Percentiles rank a stretch among this genome's conserved stretches.
Conservation (phyloP, 2,329 filamentous ascomycete species). For the Parasarocladium wereldwijsianum region DNA sequence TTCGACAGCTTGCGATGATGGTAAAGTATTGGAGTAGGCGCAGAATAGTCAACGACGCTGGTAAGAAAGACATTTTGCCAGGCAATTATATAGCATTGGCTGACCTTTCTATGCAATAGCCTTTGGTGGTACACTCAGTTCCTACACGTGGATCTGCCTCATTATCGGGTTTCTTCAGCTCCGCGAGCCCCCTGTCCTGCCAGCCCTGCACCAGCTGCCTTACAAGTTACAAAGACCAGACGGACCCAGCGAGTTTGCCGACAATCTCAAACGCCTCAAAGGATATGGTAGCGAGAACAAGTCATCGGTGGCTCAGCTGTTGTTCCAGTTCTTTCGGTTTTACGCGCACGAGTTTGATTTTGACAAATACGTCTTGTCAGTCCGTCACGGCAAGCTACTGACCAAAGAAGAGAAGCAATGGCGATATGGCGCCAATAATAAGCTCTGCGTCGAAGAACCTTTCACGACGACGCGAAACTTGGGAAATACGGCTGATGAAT, state of each 20-base stretch:
- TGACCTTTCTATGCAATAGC: conserved; percentile 33
- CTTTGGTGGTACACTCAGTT: conserved; percentile 86
- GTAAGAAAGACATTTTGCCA: conserved; percentile 37
- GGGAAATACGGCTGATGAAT: conserved; percentile 92
- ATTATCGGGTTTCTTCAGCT: conserved; percentile 94
- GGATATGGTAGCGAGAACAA: conserved; percentile 69
- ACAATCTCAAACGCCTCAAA: conserved; percentile 61
- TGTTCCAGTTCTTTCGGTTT: conserved; percentile 91
- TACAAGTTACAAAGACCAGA: conserved; percentile 37
- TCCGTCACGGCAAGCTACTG: conserved; percentile 65
- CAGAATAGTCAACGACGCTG: conserved; percentile 89
- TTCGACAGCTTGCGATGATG: conserved; percentile 87
- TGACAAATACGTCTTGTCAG: conserved; percentile 68
- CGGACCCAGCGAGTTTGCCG: conserved; percentile 68
- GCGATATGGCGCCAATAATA: conserved; percentile 66
- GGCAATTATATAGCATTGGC: background rate
- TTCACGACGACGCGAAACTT: conserved; percentile 85
- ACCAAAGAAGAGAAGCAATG: conserved; percentile 80
- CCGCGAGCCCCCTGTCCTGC: conserved; percentile 68
- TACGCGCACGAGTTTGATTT: conserved; percentile 93
- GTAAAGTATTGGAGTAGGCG: conserved; percentile 95
- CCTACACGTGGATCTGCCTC: conserved; percentile 98
- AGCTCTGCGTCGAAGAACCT: conserved; percentile 88
- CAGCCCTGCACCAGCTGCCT: conserved; percentile 61
- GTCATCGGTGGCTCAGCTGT: conserved; percentile 67